Percentiles rank a stretch among this genome's conserved stretches.
These are phyloP conservation scores for Scheffersomyces coipomensis DNA, from an alignment of 805 yeast genomes.

Conservation along the genomic window DNA sequence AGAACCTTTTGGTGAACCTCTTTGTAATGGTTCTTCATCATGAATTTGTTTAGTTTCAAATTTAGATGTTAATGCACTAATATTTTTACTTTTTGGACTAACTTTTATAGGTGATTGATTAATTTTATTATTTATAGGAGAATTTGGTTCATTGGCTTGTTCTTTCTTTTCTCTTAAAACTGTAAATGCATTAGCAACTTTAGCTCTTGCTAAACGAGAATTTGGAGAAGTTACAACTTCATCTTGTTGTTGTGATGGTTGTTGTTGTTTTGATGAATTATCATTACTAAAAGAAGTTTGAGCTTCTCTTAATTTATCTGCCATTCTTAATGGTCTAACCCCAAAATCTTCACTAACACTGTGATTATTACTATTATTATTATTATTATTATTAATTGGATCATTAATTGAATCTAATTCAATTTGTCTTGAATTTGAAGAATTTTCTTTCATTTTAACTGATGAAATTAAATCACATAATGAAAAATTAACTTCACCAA, in stretches of 20 bases:
- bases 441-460: constrained; percentile 40
- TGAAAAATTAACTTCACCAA: constrained; percentile 68
- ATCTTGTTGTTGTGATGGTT: not conserved
- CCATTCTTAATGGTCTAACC: constrained; percentile 69
- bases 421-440: constrained; percentile 5
- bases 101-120: constrained; percentile 1
- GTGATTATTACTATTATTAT: constrained; percentile 1
- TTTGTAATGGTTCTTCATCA: not conserved
- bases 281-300: not conserved
- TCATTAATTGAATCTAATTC: constrained; percentile 5
- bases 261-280: not conserved
- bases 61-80: constrained; percentile 20
- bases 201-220: not conserved
- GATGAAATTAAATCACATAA: constrained; percentile 60
- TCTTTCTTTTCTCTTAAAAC: constrained; percentile 1
- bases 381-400: not conserved
- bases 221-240: too few species aligned
- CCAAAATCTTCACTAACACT: constrained; percentile 26
- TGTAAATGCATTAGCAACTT: constrained; percentile 1
- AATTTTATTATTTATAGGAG: not conserved
- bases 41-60: constrained; percentile 12
- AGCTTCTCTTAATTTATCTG: constrained; percentile 44
- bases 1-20: not conserved
- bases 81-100: constrained; percentile 13
- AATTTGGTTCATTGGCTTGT: not conserved